A percentile compares a stretch with the other conserved stretches of the same genome.
phyloP scores from a whole-genome alignment of 345 rosid species.

The Leavenworthia alabamica region DNA sequence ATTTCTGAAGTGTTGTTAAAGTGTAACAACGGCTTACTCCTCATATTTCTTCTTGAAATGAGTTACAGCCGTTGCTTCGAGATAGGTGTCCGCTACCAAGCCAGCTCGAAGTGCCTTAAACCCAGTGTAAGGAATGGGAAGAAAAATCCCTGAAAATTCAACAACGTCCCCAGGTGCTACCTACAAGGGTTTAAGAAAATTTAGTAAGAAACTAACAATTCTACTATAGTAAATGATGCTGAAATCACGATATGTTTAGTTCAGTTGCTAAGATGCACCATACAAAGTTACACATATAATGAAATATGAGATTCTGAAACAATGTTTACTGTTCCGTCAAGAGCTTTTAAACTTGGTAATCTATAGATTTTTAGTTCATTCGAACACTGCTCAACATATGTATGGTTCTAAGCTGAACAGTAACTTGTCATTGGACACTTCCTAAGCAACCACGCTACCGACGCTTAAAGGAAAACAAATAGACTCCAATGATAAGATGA shows the following conservation, averaged over 20 bases:
- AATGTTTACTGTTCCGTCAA: not conserved
- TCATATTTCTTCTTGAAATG: slow-evolving; percentile 97
- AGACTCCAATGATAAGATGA: slow-evolving; percentile 3
- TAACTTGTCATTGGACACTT: not conserved
- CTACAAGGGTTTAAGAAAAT: slow-evolving; percentile 29
- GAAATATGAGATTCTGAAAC: not conserved
- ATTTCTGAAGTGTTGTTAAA: not conserved
- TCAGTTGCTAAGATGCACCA: not conserved
- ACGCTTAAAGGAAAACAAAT: not conserved
- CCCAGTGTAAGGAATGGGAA: slow-evolving; percentile 91
- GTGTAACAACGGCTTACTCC: slow-evolving; percentile 52
- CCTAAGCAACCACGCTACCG: not conserved
- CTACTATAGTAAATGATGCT: not conserved
- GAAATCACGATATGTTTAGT: not conserved
- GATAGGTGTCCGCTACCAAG: slow-evolving; percentile 88
- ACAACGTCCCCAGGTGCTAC: slow-evolving; percentile 96
- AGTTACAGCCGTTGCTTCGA: slow-evolving; percentile 84
- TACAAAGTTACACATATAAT: not conserved
- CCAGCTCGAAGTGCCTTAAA: slow-evolving; percentile 98
- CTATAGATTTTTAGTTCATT: not conserved
- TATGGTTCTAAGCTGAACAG: not conserved
- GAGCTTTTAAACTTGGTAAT: not conserved
- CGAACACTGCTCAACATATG: not conserved
- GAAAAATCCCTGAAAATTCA: slow-evolving; percentile 95
- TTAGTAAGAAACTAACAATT: not conserved